Percentiles rank a stretch among this genome's conserved stretches.
These are phyloP conservation scores for Rauvolfia tetraphylla DNA, from an alignment of 257 asterid species.

Conservation along the genomic window DNA sequence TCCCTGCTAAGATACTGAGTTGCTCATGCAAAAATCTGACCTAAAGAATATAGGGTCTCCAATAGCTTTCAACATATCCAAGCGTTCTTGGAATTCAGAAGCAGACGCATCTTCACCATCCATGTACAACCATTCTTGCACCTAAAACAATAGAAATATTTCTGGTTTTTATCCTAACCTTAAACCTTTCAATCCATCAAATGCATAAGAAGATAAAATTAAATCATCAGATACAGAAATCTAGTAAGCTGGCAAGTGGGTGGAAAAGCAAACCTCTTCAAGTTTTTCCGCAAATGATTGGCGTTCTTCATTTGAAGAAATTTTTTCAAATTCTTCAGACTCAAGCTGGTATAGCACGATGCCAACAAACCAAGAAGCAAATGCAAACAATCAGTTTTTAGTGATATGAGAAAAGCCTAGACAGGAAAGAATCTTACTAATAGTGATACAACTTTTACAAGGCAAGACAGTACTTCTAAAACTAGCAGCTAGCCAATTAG, in stretches of 20 bases:
- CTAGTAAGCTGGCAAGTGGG: slow-evolving; percentile 16
- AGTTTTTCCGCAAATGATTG: slow-evolving; percentile 79
- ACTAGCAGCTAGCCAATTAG: background rate
- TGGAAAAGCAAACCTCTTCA: slow-evolving; percentile 62
- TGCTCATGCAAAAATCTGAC: slow-evolving; percentile 32
- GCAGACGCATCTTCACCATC: slow-evolving; percentile 99
- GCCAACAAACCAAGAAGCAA: slow-evolving; percentile 19
- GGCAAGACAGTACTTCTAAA: background rate
- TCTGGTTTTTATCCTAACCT: slow-evolving; percentile 4
- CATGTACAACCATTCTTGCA: slow-evolving; percentile 94
- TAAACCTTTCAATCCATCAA: slow-evolving; percentile 1
- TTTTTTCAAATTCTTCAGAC: slow-evolving; percentile 69
- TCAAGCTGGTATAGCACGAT: slow-evolving; percentile 49
- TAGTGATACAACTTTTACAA: too few relatives aligned
- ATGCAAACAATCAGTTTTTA: slow-evolving; percentile 2
- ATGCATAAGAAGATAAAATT: background rate
- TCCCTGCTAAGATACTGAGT: background rate
- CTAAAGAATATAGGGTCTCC: slow-evolving; percentile 95
- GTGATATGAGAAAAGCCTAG: background rate
- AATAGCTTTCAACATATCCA: slow-evolving; percentile 74
- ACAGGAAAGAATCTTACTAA: background rate
- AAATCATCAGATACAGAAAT: background rate
- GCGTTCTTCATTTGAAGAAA: slow-evolving; percentile 75
- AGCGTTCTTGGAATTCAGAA: slow-evolving; percentile 68
- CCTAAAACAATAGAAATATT: slow-evolving; percentile 46